Conservation (phyloP, 352 stramenopile species). For the Phytophthora agathidicida region DNA sequence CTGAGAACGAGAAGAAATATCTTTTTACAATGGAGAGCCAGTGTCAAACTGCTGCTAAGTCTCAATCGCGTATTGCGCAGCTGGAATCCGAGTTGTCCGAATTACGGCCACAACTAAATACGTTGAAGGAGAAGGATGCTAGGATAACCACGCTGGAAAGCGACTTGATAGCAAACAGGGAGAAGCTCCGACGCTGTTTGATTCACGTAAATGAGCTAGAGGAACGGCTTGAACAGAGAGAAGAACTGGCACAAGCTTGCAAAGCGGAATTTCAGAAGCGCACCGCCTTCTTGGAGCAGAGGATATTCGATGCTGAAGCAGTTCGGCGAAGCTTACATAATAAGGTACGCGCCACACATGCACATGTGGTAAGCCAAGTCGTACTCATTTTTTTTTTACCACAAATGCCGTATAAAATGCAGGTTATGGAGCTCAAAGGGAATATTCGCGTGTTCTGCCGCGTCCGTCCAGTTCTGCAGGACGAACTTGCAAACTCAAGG, state of each 20-base stretch:
- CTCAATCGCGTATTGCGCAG: slow-evolving; percentile 33
- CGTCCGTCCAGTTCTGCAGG: slow-evolving; percentile 87
- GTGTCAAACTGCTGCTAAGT: slow-evolving; percentile 26
- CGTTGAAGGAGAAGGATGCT: slow-evolving; percentile 45
- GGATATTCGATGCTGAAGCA: slow-evolving; percentile 68
- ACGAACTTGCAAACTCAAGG: slow-evolving; percentile 52
- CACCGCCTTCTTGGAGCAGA: slow-evolving; percentile 45
- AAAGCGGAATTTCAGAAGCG: slow-evolving; percentile 42
- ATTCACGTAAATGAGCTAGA: slow-evolving; percentile 37
- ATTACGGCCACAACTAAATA: slow-evolving; percentile 27
- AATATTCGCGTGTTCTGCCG: slow-evolving; percentile 97
- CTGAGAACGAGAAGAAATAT: slow-evolving; percentile 47
- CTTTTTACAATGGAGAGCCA: slow-evolving; percentile 29
- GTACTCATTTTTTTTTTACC: neutral
- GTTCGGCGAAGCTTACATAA: slow-evolving; percentile 85
- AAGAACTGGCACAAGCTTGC: slow-evolving; percentile 34
- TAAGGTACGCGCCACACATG: slow-evolving; percentile 51
- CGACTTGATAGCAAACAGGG: slow-evolving; percentile 38
- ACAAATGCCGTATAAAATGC: slow-evolving; percentile 6
- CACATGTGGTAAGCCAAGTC: neutral
- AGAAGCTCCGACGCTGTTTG: slow-evolving; percentile 43
- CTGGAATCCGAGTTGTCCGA: slow-evolving; percentile 46
- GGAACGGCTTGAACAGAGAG: slow-evolving; percentile 35
- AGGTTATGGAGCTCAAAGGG: slow-evolving; percentile 96
- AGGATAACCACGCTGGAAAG: slow-evolving; percentile 41